These are phyloP conservation scores for Melocanna baccifera DNA, from an alignment of 176 grass and related monocot species.

Conservation along the genomic window DNA sequence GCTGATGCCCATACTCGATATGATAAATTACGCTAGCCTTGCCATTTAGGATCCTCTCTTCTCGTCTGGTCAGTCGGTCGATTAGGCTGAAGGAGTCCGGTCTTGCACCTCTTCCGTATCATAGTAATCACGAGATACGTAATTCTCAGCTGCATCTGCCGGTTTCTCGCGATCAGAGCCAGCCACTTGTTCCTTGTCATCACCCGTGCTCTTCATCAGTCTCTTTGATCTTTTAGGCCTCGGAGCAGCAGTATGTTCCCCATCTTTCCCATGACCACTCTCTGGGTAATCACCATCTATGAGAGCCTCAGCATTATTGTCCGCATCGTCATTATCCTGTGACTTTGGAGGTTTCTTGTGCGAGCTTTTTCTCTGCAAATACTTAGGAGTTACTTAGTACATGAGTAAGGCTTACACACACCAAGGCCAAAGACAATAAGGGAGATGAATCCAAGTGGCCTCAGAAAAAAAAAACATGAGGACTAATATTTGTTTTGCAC, in stretches of 20 bases:
- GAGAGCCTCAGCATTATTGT: conserved; percentile 18
- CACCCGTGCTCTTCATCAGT: conserved; percentile 44
- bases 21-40: conserved; percentile 9
- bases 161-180: conserved; percentile 22
- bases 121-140: background rate
- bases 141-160: conserved; percentile 26
- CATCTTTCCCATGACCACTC: conserved; percentile 41
- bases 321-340: conserved; percentile 37
- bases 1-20: conserved; percentile 4
- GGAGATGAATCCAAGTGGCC: background rate
- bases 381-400: background rate
- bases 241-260: conserved; percentile 31
- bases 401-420: conserved; percentile 4
- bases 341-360: conserved; percentile 61
- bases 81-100: background rate
- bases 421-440: background rate
- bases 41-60: conserved; percentile 12
- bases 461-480: background rate
- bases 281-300: conserved; percentile 29
- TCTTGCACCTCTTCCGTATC: conserved; percentile 31
- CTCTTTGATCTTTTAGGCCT: conserved; percentile 84
- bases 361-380: conserved; percentile 60
- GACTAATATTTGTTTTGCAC: background rate
- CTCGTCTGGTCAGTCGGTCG: background rate
- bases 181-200: conserved; percentile 36